Evolutionary conservation across 495 filamentous ascomycete species (phyloP).

Genomic region (Penicillium herquei): DNA sequence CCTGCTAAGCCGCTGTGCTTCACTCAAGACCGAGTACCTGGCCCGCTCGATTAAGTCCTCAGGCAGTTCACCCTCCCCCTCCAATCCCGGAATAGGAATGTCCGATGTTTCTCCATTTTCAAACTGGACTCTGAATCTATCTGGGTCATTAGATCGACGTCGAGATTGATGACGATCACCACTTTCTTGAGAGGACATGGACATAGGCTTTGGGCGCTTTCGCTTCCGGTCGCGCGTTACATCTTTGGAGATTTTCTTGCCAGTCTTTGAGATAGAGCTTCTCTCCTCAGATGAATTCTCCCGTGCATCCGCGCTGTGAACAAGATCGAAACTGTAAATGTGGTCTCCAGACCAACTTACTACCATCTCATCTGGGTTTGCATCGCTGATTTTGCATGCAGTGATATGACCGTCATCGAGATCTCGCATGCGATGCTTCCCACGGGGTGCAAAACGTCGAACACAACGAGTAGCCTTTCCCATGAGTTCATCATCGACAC

Average conservation of each 20-base stretch:
- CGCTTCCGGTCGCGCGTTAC: slow-evolving; percentile 51
- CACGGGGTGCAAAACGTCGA: slow-evolving; percentile 64
- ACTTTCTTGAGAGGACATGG: slow-evolving; percentile 45
- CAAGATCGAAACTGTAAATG: slow-evolving; percentile 72
- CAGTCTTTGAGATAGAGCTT: slow-evolving; percentile 14
- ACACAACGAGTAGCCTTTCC: slow-evolving; percentile 67
- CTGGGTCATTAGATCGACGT: slow-evolving; percentile 29
- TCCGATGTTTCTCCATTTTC: slow-evolving; percentile 62
- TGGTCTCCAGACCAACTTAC: slow-evolving; percentile 76
- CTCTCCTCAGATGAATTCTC: slow-evolving; percentile 25
- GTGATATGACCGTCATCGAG: slow-evolving; percentile 67
- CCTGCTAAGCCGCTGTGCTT: slow-evolving; percentile 50
- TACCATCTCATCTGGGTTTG: slow-evolving; percentile 70
- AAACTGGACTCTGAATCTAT: slow-evolving; percentile 56
- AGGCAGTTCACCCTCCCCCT: slow-evolving; percentile 26
- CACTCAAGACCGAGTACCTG: slow-evolving; percentile 44
- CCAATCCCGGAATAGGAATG: slow-evolving; percentile 39
- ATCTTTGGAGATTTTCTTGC: slow-evolving; percentile 24
- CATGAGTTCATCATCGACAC: slow-evolving; percentile 57
- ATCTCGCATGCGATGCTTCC: slow-evolving; percentile 50
- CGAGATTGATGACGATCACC: slow-evolving; percentile 42
- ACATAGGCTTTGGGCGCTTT: slow-evolving; percentile 52
- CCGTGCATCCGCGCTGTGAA: slow-evolving; percentile 58
- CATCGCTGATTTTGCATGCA: slow-evolving; percentile 76
- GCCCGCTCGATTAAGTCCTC: slow-evolving; percentile 37